phyloP scores from a whole-genome alignment of 2,329 filamentous ascomycete species.

The Nothopassalora personata region DNA sequence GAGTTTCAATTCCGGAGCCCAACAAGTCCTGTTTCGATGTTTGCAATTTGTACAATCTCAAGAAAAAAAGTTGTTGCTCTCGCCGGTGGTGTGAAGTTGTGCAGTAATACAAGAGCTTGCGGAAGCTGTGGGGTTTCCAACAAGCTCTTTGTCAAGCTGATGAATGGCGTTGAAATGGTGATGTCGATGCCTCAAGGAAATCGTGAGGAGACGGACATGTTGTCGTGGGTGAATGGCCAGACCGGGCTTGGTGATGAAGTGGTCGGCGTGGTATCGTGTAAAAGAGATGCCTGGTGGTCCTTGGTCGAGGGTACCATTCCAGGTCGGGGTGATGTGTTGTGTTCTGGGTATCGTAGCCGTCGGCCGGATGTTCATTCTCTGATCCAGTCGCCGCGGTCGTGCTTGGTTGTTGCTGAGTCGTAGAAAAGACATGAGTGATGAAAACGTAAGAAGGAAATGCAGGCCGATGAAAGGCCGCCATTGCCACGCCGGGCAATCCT shows the following conservation, averaged over 20 bases:
- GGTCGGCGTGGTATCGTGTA: conserved; percentile 11
- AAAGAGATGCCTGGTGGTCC: conserved; percentile 7
- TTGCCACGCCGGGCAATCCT: conserved; percentile 14
- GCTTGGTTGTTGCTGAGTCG: conserved; percentile 11
- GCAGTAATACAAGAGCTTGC: conserved; percentile 1
- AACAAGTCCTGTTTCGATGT: conserved; percentile 3
- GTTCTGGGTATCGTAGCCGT: conserved; percentile 20
- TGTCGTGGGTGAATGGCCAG: conserved; percentile 15
- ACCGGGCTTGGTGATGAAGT: conserved; percentile 11
- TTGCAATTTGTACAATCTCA: conserved; percentile 4
- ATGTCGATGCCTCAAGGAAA: conserved; percentile 15
- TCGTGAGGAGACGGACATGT: conserved; percentile 17
- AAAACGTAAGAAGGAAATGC: conserved; percentile 15
- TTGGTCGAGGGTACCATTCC: conserved; percentile 11
- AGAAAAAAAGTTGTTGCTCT: neutral
- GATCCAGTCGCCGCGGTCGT: conserved; percentile 10
- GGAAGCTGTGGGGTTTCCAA: neutral
- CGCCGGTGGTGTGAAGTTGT: neutral
- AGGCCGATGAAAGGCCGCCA: conserved; percentile 14
- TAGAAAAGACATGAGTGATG: conserved; percentile 20
- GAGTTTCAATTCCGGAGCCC: neutral
- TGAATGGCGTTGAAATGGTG: conserved; percentile 21
- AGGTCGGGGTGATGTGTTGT: conserved; percentile 4
- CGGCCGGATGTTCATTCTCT: conserved; percentile 1
- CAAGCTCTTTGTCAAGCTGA: conserved; percentile 2